A percentile compares a stretch with the other conserved stretches of the same genome.
phyloP scores from a whole-genome alignment of 768 basidiomycete genomes.

The Kwoniella dejecticola region DNA sequence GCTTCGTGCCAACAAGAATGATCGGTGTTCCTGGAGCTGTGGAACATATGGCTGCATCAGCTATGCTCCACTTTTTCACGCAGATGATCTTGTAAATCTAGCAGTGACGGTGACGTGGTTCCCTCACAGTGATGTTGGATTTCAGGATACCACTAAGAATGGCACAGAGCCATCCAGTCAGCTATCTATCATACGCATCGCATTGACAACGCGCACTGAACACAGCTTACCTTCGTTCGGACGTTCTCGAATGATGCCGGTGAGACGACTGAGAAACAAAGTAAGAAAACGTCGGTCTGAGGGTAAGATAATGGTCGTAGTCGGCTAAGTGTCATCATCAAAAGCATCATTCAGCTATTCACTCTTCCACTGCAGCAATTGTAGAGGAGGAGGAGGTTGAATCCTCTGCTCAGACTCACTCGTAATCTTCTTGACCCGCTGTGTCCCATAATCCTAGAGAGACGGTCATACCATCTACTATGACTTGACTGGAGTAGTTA shows the following conservation, averaged over 20 bases:
- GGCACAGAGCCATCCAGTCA: background rate
- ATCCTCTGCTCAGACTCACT: constrained; percentile 40
- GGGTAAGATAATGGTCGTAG: constrained; percentile 82
- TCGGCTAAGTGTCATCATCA: constrained; percentile 30
- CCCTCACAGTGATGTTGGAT: constrained; percentile 78
- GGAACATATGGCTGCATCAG: background rate
- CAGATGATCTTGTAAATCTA: too few species aligned
- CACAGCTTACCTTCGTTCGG: constrained; percentile 63
- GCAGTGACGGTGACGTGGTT: too few species aligned
- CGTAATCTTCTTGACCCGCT: constrained; percentile 56
- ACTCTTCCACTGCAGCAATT: too few species aligned
- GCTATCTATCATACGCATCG: background rate
- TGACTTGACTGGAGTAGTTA: constrained; percentile 92
- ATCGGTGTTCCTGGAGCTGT: constrained; percentile 85
- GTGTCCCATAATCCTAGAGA: constrained; percentile 70
- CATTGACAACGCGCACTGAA: background rate
- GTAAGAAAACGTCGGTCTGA: constrained; percentile 96
- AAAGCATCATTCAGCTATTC: too few species aligned
- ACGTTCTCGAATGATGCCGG: constrained; percentile 88
- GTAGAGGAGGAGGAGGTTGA: too few species aligned
- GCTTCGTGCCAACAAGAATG: constrained; percentile 91
- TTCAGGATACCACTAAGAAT: constrained; percentile 60
- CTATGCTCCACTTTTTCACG: too few species aligned
- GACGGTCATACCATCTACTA: constrained; percentile 98
- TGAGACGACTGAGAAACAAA: constrained; percentile 92